A percentile compares a stretch with the other conserved stretches of the same genome.
Evolutionary conservation across 1,284 basidiomycete genomes (phyloP).

Genomic region (Rhodotorula sp.): DNA sequence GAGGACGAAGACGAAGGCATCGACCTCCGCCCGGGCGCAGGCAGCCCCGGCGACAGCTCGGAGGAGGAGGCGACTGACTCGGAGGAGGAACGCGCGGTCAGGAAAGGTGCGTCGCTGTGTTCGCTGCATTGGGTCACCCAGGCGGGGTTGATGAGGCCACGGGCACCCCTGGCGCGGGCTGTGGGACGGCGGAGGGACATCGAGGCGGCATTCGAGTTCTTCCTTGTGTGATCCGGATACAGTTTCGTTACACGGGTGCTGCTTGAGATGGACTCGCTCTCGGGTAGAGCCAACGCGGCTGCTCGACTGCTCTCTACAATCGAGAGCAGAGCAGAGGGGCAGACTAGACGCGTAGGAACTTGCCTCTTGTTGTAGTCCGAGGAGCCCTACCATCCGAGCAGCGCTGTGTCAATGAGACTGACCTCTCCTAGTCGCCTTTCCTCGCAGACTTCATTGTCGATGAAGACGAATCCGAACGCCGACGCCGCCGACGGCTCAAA

Average conservation of each 20-base stretch:
- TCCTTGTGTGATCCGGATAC: too few species aligned
- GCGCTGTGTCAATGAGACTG: too few species aligned
- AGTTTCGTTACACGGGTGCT: too few species aligned
- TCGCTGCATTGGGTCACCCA: not conserved
- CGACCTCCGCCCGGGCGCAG: constrained; percentile 34
- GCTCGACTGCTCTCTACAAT: not conserved
- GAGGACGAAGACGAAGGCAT: constrained; percentile 41
- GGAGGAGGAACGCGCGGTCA: constrained; percentile 69
- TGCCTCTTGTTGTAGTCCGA: too few species aligned
- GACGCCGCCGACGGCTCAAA: constrained; percentile 47
- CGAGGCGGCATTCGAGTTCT: too few species aligned
- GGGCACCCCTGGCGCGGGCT: too few species aligned
- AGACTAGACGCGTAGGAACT: too few species aligned
- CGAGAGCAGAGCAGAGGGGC: too few species aligned
- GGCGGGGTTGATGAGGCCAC: not conserved
- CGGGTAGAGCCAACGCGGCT: not conserved
- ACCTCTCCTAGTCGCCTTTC: too few species aligned
- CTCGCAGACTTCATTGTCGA: constrained; percentile 70
- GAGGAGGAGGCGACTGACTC: constrained; percentile 81
- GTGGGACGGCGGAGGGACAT: too few species aligned
- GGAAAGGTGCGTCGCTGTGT: constrained; percentile 56
- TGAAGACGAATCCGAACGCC: constrained; percentile 69
- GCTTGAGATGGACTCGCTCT: not conserved
- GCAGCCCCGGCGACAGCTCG: constrained; percentile 65
- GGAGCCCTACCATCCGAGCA: too few species aligned